Evolutionary conservation across 768 basidiomycete genomes (phyloP).

Genomic region (Rhodosporidiobolus odoratus): DNA sequence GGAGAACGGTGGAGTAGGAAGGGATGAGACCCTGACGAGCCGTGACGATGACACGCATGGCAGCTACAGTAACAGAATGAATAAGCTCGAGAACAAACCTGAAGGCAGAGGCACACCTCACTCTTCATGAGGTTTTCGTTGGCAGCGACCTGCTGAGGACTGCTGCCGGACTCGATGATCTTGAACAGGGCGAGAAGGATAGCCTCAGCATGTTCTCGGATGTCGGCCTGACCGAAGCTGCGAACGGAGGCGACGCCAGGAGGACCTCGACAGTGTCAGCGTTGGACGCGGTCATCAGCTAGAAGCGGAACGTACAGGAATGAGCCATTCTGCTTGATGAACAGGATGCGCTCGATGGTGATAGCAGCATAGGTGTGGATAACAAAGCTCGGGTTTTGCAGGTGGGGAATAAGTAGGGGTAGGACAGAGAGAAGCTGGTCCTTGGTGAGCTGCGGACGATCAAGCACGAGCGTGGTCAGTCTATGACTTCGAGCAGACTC

Average conservation of each 20-base stretch:
- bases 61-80: slow-evolving; percentile 55
- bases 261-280: too few species aligned
- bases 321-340: slow-evolving; percentile 72
- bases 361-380: slow-evolving; percentile 95
- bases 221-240: slow-evolving; percentile 82
- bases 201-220: slow-evolving; percentile 71
- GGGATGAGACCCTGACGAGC: slow-evolving; percentile 72
- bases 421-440: slow-evolving; percentile 85
- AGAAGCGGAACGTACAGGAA: slow-evolving; percentile 58
- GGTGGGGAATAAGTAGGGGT: slow-evolving; percentile 75
- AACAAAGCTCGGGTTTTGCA: slow-evolving; percentile 78
- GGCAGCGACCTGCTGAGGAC: slow-evolving; percentile 88
- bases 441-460: slow-evolving; percentile 67
- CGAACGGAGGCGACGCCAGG: background rate
- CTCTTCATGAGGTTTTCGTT: slow-evolving; percentile 99
- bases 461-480: background rate
- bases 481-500: background rate
- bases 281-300: too few species aligned
- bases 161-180: slow-evolving; percentile 71
- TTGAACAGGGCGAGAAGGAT: slow-evolving; percentile 62
- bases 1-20: slow-evolving; percentile 60
- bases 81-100: background rate
- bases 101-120: slow-evolving; percentile 46
- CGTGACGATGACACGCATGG: slow-evolving; percentile 87
- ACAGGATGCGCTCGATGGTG: slow-evolving; percentile 91